These are phyloP conservation scores for Stemphylium vesicarium DNA, from an alignment of 2,329 filamentous ascomycete species.

Conservation along the genomic window DNA sequence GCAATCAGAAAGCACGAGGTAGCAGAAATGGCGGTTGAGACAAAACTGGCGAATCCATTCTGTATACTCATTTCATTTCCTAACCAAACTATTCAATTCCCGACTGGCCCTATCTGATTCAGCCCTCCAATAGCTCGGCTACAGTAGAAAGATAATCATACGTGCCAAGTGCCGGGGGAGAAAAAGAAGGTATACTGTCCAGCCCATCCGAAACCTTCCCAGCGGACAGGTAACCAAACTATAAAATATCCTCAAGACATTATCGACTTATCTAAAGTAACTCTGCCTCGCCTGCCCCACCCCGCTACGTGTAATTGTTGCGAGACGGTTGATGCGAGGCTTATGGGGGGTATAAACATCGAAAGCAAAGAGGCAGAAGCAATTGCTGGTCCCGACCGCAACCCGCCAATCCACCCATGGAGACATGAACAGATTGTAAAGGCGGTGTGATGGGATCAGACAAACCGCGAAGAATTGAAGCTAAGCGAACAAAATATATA, in stretches of 20 bases:
- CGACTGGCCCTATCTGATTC: background rate
- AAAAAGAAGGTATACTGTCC: conserved; percentile 4
- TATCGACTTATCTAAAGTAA: conserved; percentile 24
- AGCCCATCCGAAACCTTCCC: conserved; percentile 25
- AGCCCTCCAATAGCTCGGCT: conserved; percentile 1
- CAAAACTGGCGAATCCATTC: background rate
- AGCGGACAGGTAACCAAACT: conserved; percentile 22
- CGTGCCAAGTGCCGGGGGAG: conserved; percentile 1
- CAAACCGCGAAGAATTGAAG: conserved; percentile 10
- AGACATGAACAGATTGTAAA: background rate
- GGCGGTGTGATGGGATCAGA: background rate
- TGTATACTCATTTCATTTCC: conserved; percentile 5
- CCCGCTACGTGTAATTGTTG: background rate
- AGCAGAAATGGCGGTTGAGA: no score
- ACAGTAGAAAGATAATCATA: background rate
- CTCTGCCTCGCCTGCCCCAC: background rate
- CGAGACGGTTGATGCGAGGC: conserved; percentile 1
- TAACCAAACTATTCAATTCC: background rate
- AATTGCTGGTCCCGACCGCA: background rate
- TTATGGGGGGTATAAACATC: conserved; percentile 27
- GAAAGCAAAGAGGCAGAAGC: conserved; percentile 18
- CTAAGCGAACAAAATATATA: conserved; percentile 17
- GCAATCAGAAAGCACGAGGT: background rate
- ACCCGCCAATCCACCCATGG: background rate
- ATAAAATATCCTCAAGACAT: conserved; percentile 36